A percentile compares a stretch with the other conserved stretches of the same genome.
Evolutionary conservation across 1,284 basidiomycete genomes (phyloP).

Genomic region (Apiotrichum sp.): DNA sequence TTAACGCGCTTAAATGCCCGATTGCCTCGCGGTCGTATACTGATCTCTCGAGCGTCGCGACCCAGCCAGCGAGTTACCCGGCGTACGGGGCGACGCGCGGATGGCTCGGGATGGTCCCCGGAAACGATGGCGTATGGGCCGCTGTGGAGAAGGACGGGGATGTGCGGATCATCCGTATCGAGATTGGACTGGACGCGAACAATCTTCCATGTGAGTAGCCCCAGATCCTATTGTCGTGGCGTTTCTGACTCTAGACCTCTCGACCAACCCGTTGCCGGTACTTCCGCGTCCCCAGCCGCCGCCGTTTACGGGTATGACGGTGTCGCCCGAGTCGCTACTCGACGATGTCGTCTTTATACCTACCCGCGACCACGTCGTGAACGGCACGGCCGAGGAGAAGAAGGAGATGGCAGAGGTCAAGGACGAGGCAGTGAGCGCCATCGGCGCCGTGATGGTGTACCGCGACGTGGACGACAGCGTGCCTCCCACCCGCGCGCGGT

Average conservation of each 20-base stretch:
- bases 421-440: conserved; percentile 5
- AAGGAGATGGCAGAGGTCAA: not conserved
- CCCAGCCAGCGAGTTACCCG: conserved; percentile 1
- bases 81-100: conserved; percentile 18
- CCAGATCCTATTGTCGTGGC: too few relatives aligned
- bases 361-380: conserved; percentile 3
- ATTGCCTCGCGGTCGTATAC: conserved; percentile 12
- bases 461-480: conserved; percentile 10
- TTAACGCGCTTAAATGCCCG: conserved; percentile 24
- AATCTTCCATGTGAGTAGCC: conserved; percentile 25
- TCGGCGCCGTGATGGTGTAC: conserved; percentile 9
- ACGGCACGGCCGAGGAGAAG: conserved; percentile 4
- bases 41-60: conserved; percentile 8
- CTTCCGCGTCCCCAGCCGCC: conserved; percentile 17
- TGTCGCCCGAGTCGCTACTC: conserved; percentile 4
- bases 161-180: conserved; percentile 23
- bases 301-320: not conserved
- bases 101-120: conserved; percentile 32
- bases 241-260: conserved; percentile 16
- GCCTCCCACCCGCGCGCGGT: conserved; percentile 7
- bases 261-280: conserved; percentile 28
- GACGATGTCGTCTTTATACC: conserved; percentile 14
- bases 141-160: conserved; percentile 27
- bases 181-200: conserved; percentile 26
- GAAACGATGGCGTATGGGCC: conserved; percentile 33